Conservation (phyloP, 2,329 filamentous ascomycete species). For the Colletotrichum simmondsii region DNA sequence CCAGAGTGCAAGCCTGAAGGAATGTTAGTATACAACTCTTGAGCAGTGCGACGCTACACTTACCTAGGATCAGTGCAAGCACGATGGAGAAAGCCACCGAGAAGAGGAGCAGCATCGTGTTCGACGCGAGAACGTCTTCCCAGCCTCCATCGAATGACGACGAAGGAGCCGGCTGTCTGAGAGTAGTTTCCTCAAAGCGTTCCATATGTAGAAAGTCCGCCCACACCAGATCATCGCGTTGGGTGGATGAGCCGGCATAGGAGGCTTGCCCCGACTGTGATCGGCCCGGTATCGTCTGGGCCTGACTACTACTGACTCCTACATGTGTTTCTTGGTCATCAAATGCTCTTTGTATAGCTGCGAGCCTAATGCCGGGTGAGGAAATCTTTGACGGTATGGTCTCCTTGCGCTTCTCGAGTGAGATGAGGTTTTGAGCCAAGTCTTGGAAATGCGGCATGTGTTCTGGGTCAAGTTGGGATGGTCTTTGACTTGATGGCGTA, state of each 20-base stretch:
- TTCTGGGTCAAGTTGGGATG: slow-evolving; percentile 1
- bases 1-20: slow-evolving; percentile 4
- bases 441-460: slow-evolving; percentile 36
- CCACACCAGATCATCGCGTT: slow-evolving; percentile 18
- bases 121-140: slow-evolving; percentile 31
- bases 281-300: slow-evolving; percentile 15
- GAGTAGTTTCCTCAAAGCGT: slow-evolving; percentile 9
- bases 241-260: not conserved
- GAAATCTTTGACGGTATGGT: not conserved
- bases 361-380: slow-evolving; percentile 20
- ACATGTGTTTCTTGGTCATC: slow-evolving; percentile 10
- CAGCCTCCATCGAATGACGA: not conserved
- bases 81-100: slow-evolving; percentile 33
- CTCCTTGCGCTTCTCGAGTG: slow-evolving; percentile 15
- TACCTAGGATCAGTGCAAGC: slow-evolving; percentile 23
- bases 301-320: not conserved
- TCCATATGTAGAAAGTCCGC: slow-evolving; percentile 30
- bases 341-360: slow-evolving; percentile 25
- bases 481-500: not conserved
- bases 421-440: slow-evolving; percentile 39
- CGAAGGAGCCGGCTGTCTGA: not conserved
- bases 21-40: not conserved
- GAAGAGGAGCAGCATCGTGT: slow-evolving; percentile 34
- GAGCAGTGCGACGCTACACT: not conserved
- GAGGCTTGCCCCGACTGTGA: not conserved